Evolutionary conservation across 352 stramenopile species (phyloP).

Genomic region (Globisporangium iwayamae): DNA sequence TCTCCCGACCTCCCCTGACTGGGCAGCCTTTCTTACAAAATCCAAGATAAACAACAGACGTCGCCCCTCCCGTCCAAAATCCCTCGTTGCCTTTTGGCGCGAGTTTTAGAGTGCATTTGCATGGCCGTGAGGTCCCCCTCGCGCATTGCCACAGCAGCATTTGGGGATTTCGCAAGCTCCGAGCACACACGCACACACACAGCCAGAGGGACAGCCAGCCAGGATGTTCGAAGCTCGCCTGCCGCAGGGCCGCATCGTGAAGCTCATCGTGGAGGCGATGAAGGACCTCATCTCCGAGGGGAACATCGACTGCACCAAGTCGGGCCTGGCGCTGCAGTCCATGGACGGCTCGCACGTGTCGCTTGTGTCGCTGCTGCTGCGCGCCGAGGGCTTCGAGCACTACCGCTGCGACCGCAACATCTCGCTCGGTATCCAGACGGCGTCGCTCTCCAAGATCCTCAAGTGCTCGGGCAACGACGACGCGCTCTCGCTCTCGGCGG

Average conservation of each 20-base stretch:
- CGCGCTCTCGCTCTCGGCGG: constrained; percentile 97
- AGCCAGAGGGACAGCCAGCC: background rate
- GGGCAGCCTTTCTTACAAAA: constrained; percentile 4
- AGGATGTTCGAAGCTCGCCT: constrained; percentile 99
- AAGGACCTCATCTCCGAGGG: constrained; percentile 99
- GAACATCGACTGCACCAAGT: constrained; percentile 96
- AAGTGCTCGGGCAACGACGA: constrained; percentile 99
- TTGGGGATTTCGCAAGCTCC: constrained; percentile 34
- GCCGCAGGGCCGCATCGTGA: constrained; percentile 95
- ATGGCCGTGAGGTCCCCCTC: constrained; percentile 20
- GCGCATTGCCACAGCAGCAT: constrained; percentile 20
- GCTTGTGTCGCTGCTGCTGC: constrained; percentile 94
- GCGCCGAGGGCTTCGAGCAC: constrained; percentile 95
- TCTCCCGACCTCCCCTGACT: constrained; percentile 3
- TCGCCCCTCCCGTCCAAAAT: constrained; percentile 15
- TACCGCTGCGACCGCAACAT: constrained; percentile 98
- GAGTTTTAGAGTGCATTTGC: constrained; percentile 19
- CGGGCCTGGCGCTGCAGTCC: constrained; percentile 92
- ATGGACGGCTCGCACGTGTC: constrained; percentile 99
- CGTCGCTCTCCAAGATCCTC: constrained; percentile 98
- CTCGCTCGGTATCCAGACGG: constrained; percentile 96
- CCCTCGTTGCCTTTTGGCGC: constrained; percentile 26
- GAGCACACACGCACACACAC: constrained; percentile 2
- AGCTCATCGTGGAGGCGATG: constrained; percentile 99
- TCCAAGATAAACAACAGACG: constrained; percentile 9